Evolutionary conservation across 1,284 basidiomycete genomes (phyloP).

Genomic region (Mycosarcoma maydis): DNA sequence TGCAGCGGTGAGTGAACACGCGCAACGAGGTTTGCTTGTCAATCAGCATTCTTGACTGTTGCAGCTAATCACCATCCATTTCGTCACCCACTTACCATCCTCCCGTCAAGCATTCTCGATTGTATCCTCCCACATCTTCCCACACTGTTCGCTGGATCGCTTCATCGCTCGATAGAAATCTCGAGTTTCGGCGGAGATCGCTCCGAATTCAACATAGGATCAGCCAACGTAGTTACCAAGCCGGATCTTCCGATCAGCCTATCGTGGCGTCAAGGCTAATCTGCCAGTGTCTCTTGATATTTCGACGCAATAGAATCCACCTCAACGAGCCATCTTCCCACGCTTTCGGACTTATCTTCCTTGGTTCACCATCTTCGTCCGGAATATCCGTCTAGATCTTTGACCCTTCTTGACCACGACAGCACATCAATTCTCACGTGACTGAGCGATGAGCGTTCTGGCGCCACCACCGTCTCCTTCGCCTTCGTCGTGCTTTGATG

Average conservation of each 20-base stretch:
- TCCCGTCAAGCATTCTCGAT: slow-evolving; percentile 3
- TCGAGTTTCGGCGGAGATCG: not conserved
- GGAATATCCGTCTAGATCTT: too few species aligned
- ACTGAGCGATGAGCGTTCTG: slow-evolving; percentile 50
- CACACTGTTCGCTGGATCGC: not conserved
- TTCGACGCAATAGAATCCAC: too few species aligned
- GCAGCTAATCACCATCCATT: not conserved
- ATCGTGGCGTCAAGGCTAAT: too few species aligned
- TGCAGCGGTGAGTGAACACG: too few species aligned
- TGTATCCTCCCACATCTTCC: not conserved
- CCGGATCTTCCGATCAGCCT: slow-evolving; percentile 5
- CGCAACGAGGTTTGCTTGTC: not conserved
- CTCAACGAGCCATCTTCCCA: too few species aligned
- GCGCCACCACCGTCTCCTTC: slow-evolving; percentile 46
- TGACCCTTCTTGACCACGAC: too few species aligned
- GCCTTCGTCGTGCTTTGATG: slow-evolving; percentile 47
- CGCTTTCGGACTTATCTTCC: too few species aligned
- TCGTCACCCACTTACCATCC: not conserved
- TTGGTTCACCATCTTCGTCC: too few species aligned
- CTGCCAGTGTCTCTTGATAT: too few species aligned
- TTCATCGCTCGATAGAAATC: not conserved
- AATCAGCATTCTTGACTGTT: not conserved
- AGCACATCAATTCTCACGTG: not conserved
- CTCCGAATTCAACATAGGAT: not conserved
- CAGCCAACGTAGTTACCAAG: not conserved